Percentiles rank a stretch among this genome's conserved stretches.
phyloP scores from a whole-genome alignment of 2,329 filamentous ascomycete species.

The Arthrobotrys megalospora region DNA sequence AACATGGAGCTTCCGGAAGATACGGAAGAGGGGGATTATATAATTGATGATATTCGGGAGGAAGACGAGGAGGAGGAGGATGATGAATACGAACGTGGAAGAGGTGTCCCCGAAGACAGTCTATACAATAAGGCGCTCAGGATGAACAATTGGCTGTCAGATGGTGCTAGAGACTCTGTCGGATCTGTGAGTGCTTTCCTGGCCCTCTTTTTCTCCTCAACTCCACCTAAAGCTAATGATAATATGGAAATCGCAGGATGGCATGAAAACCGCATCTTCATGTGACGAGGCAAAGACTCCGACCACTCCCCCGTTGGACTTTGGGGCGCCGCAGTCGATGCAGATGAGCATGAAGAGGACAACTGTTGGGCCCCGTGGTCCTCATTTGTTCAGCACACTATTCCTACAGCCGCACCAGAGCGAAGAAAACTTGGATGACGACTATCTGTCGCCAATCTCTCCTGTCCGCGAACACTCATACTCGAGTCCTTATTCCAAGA shows the following conservation, averaged over 20 bases:
- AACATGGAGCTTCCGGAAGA: conserved; percentile 60
- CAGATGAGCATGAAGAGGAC: conserved; percentile 73
- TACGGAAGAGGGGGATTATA: conserved; percentile 57
- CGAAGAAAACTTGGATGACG: conserved; percentile 72
- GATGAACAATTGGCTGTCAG: conserved; percentile 64
- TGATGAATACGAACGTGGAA: conserved; percentile 60
- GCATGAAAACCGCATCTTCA: conserved; percentile 86
- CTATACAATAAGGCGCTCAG: conserved; percentile 63
- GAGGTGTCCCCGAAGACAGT: conserved; percentile 62
- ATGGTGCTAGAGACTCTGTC: conserved; percentile 63
- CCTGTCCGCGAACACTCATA: conserved; percentile 74
- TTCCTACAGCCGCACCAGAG: conserved; percentile 72
- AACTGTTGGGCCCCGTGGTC: conserved; percentile 79
- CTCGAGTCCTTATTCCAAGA: conserved; percentile 67
- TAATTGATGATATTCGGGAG: conserved; percentile 60
- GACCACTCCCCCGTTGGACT: conserved; percentile 70
- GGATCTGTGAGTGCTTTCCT: conserved; percentile 62
- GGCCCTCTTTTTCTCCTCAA: conserved; percentile 25
- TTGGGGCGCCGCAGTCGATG: conserved; percentile 66
- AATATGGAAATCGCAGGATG: conserved; percentile 71
- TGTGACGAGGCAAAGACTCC: conserved; percentile 88
- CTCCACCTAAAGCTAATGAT: conserved; percentile 52
- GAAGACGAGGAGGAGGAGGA: conserved; percentile 58
- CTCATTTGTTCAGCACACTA: conserved; percentile 85
- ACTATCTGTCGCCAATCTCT: conserved; percentile 68